These are phyloP conservation scores for Paramecium sexaurelia DNA, from an alignment of 73 alveolate species.

Conservation along the genomic window DNA sequence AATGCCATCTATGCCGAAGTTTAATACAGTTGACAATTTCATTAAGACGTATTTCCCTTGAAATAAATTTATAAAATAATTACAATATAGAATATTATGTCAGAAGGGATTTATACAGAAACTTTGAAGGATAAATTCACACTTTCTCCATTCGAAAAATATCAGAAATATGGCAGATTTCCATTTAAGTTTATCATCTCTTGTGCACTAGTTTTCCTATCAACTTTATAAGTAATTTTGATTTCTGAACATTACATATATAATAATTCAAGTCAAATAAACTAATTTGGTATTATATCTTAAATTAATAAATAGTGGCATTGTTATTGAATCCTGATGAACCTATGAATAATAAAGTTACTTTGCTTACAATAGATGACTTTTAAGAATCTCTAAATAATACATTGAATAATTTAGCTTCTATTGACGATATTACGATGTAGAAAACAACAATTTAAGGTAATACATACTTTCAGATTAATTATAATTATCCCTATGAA, in stretches of 20 bases:
- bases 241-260: not conserved
- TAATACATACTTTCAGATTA: not conserved
- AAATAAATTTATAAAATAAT: not conserved
- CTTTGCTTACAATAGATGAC: not conserved
- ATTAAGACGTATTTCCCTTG: conserved; percentile 7
- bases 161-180: conserved; percentile 46
- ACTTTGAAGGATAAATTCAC: conserved; percentile 47
- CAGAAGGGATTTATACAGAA: conserved; percentile 2
- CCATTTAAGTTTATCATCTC: conserved; percentile 23
- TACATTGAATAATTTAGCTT: not conserved
- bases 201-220: not conserved
- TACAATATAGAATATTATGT: conserved; percentile 11
- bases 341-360: conserved; percentile 3
- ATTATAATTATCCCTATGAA: conserved; percentile 43
- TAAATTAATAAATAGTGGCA: not conserved
- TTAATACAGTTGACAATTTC: conserved; percentile 43
- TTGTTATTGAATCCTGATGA: conserved; percentile 12
- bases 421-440: not conserved
- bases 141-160: conserved; percentile 31
- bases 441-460: not conserved
- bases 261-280: conserved; percentile 9
- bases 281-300: not conserved
- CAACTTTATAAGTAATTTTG: conserved; percentile 20
- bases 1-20: conserved; percentile 70
- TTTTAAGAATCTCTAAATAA: conserved; percentile 8